phyloP scores from a whole-genome alignment of 345 rosid genomes.

The Clausena lansium region DNA sequence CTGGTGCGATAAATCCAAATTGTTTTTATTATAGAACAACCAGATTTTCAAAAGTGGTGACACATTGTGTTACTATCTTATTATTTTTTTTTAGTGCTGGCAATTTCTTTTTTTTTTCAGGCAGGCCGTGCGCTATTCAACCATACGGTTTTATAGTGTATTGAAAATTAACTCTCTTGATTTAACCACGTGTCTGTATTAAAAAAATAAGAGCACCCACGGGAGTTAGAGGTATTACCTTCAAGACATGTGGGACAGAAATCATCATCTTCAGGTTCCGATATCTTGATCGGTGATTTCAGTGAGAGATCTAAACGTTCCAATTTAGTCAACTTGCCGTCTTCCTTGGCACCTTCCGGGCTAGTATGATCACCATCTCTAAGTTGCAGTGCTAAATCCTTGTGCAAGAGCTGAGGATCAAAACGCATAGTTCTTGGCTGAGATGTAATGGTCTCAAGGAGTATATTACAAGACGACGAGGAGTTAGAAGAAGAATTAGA shows the following conservation, averaged over 20 bases:
- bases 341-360: background rate
- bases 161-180: too few species aligned
- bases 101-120: too few species aligned
- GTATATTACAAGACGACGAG: background rate
- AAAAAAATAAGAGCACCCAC: too few species aligned
- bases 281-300: background rate
- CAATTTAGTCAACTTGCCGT: background rate
- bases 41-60: too few species aligned
- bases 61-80: too few species aligned
- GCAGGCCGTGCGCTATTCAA: too few species aligned
- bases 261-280: conserved; percentile 33
- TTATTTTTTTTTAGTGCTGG: too few species aligned
- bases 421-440: background rate
- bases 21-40: too few species aligned
- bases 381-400: background rate
- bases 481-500: background rate
- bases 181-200: too few species aligned
- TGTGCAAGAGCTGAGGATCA: background rate
- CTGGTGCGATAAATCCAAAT: too few species aligned
- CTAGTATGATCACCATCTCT: background rate
- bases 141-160: too few species aligned
- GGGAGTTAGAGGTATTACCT: conserved; percentile 29
- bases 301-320: background rate
- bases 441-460: background rate
- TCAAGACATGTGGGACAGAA: conserved; percentile 51